Evolutionary conservation across 169 alveolate species (phyloP), one percentile per base, ranked within the genome.

Genomic region (Besnoitia besnoiti): DNA sequence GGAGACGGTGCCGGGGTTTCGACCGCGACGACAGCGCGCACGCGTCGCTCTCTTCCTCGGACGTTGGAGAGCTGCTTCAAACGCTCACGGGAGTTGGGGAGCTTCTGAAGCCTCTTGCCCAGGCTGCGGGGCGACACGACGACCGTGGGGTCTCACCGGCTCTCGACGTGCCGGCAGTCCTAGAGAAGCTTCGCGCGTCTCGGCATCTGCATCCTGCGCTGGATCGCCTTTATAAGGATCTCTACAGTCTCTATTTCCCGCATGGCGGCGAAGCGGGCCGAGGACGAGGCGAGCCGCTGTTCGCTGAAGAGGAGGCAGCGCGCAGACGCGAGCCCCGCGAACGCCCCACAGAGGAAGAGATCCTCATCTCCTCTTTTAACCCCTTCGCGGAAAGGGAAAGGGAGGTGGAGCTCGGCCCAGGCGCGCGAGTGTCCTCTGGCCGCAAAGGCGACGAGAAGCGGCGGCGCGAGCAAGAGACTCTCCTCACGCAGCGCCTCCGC

Each of bases 81-180:
- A 30, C 82, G 39, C 44, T 73, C 27, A 73, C 82, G 46, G 82
- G 82, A 37, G 82, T 73, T 2, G 82, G 82, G 39, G 82, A 73
- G 82, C 46, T 73, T 0, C 82, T 73, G 82, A 73, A 73, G 46
- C 82, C 82, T 73, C 82, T 73, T n/a, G 82, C 82, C 2, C 46
- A 37, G 8, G 82, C 82, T 10, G 82, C 82, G 46, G 46, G 46
- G 46, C 7, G 24, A 5, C 40, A 73, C 40, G 24, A n/a, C 27
- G 3, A 39, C 21, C 10, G 2, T 1, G 47, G 46, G 46, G 47
- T 24, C 14, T 51, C 82, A 19, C 82, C 44, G 8, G 16, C 1
- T 42, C n/a, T 73, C 44, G 82, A 73, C 24, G 82, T 73, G 47
- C 82, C 82, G 14, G 82, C 47, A 8, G 44, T 73, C 82, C 82